A percentile compares a stretch with the other conserved stretches of the same genome.
Conservation (phyloP, 257 asterid genomes). For the Orobanche coerulescens region DNA sequence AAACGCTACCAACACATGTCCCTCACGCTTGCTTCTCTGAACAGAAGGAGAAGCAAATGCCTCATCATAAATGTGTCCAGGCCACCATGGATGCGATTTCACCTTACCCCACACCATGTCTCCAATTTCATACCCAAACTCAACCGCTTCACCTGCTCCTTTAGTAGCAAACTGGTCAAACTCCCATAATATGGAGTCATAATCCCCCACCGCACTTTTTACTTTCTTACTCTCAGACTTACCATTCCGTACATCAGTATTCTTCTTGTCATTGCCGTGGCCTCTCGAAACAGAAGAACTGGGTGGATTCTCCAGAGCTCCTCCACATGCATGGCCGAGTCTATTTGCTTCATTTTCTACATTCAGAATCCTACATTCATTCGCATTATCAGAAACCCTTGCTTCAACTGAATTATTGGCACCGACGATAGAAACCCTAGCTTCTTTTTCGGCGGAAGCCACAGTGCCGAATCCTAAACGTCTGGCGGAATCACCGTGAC, state of each 20-base stretch:
- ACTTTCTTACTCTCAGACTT: constrained; percentile 20
- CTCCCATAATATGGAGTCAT: constrained; percentile 37
- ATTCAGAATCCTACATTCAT: constrained; percentile 17
- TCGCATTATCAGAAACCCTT: constrained; percentile 1
- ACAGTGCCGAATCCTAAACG: constrained; percentile 2
- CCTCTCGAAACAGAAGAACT: constrained; percentile 12
- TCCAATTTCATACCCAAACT: constrained; percentile 63
- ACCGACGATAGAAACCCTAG: constrained; percentile 22
- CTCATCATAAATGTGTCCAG: constrained; percentile 76
- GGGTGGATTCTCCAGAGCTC: constrained; percentile 15
- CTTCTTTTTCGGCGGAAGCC: constrained; percentile 12
- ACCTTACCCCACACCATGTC: constrained; percentile 99
- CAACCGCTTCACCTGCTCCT: constrained; percentile 41
- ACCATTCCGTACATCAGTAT: constrained; percentile 6
- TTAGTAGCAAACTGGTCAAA: constrained; percentile 54
- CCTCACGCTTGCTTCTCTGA: constrained; percentile 60
- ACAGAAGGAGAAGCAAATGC: constrained; percentile 63
- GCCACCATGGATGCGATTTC: constrained; percentile 99
- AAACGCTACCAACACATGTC: constrained; percentile 82
- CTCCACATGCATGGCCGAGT: constrained; percentile 18
- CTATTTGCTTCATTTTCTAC: constrained; percentile 15
- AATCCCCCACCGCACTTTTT: constrained; percentile 14
- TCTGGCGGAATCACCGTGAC: constrained; percentile 17
- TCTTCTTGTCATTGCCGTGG: not conserved
- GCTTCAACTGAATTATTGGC: constrained; percentile 17